Percentiles rank a stretch among this genome's conserved stretches.
Conservation (phyloP, 306 rosid genomes). For the Malus sylvestris region DNA sequence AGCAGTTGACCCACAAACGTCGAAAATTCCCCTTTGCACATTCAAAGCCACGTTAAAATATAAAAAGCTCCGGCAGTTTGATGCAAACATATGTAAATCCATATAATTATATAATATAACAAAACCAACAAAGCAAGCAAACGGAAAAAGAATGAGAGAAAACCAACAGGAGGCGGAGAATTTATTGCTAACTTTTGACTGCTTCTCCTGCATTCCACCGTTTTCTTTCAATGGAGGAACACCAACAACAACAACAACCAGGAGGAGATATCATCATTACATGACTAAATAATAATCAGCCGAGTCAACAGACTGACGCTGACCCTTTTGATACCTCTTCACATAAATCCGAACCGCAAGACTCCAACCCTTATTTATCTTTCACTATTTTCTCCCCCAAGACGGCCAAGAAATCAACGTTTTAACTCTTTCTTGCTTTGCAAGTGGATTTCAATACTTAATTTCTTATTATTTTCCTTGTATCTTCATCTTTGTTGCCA, state of each 20-base stretch:
- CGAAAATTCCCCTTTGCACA: not conserved
- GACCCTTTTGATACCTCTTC: conserved; percentile 33
- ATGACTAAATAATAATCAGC: not conserved
- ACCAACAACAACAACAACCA: conserved; percentile 13
- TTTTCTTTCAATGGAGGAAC: conserved; percentile 16
- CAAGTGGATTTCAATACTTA: not conserved
- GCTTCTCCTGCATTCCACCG: conserved; percentile 22
- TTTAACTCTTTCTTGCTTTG: not conserved
- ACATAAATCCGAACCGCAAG: conserved; percentile 24
- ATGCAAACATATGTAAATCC: too few species aligned
- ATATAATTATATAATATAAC: not conserved
- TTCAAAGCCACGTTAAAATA: not conserved
- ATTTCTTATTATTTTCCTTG: not conserved
- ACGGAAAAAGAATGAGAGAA: not conserved
- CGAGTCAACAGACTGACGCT: conserved; percentile 30
- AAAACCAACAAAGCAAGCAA: not conserved
- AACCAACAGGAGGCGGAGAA: not conserved
- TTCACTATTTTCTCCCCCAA: conserved; percentile 11
- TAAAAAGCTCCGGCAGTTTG: not conserved
- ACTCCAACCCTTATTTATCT: conserved; percentile 2
- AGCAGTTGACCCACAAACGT: not conserved
- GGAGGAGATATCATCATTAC: conserved; percentile 2
- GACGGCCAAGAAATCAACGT: not conserved
- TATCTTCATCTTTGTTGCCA: not conserved
- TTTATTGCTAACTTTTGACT: conserved; percentile 23